Conservation (phyloP, 495 filamentous ascomycete species). For the Tuber microsphaerosporum region DNA sequence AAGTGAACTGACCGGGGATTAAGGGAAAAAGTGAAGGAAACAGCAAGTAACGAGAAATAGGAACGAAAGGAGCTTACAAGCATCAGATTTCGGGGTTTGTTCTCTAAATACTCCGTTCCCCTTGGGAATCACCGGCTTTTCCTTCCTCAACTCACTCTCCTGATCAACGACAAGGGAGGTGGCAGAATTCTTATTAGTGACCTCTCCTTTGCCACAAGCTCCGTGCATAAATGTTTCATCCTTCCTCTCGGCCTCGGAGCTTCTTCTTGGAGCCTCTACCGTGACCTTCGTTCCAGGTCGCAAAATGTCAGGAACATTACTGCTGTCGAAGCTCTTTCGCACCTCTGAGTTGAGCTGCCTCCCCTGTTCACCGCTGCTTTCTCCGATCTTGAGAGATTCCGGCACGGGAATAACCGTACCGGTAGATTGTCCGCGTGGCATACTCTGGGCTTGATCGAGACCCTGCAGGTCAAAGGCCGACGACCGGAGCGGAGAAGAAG, state of each 20-base stretch:
- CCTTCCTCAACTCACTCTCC: background rate
- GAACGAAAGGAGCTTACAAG: constrained; percentile 15
- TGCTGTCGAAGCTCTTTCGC: constrained; percentile 15
- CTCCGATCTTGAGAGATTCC: constrained; percentile 7
- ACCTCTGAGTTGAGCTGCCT: constrained; percentile 13
- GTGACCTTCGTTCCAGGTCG: constrained; percentile 15
- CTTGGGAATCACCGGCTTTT: constrained; percentile 1
- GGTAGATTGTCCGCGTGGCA: constrained; percentile 4
- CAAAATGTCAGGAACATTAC: constrained; percentile 23
- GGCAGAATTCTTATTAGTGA: background rate
- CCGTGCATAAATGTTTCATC: constrained; percentile 8
- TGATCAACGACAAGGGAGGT: background rate
- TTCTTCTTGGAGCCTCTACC: background rate
- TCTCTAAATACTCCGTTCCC: background rate
- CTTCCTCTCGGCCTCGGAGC: background rate
- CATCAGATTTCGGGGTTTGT: background rate
- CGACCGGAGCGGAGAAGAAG: constrained; percentile 9
- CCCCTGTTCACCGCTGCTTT: constrained; percentile 3
- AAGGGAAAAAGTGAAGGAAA: background rate
- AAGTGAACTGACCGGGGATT: background rate
- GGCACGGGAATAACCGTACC: background rate
- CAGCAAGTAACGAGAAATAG: background rate
- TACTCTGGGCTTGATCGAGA: constrained; percentile 11
- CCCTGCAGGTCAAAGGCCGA: constrained; percentile 14
- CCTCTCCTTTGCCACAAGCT: background rate